Percentiles rank a stretch among this genome's conserved stretches.
phyloP scores from a whole-genome alignment of 257 asterid species.

The Lavandula angustifolia region DNA sequence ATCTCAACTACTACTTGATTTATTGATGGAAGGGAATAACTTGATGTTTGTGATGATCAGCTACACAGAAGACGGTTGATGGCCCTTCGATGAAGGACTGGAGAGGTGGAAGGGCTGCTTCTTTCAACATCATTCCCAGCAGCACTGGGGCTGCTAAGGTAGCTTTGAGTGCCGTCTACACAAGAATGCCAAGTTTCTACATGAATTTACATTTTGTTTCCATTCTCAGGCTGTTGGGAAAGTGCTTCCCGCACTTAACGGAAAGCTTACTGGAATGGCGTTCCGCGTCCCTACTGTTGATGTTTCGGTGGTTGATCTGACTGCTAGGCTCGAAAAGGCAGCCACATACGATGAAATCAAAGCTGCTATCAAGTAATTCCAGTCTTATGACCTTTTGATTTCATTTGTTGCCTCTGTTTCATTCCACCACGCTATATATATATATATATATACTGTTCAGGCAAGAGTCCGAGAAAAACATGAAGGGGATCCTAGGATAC shows the following conservation, averaged over 20 bases:
- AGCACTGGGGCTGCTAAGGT: constrained; percentile 61
- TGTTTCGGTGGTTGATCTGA: constrained; percentile 61
- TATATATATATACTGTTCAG: constrained; percentile 17
- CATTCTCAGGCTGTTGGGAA: constrained; percentile 52
- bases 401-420: no score
- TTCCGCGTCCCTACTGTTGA: constrained; percentile 66
- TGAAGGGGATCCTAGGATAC: constrained; percentile 59
- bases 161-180: no score
- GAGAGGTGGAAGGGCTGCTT: constrained; percentile 54
- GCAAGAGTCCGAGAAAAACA: constrained; percentile 43
- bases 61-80: constrained; percentile 55
- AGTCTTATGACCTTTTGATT: no score
- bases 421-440: no score
- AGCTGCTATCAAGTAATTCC: constrained; percentile 54
- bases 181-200: no score
- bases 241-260: constrained; percentile 60
- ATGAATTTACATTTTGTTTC: no score
- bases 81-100: constrained; percentile 54
- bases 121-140: constrained; percentile 52
- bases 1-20: no score
- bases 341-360: constrained; percentile 60
- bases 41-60: constrained; percentile 11
- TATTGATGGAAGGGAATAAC: no score
- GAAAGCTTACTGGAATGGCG: constrained; percentile 65
- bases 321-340: constrained; percentile 50